Evolutionary conservation across 78 protist genomes (phyloP), one percentile per base, ranked within the genome.

Genomic region (Blattamonas nauphoetae): DNA sequence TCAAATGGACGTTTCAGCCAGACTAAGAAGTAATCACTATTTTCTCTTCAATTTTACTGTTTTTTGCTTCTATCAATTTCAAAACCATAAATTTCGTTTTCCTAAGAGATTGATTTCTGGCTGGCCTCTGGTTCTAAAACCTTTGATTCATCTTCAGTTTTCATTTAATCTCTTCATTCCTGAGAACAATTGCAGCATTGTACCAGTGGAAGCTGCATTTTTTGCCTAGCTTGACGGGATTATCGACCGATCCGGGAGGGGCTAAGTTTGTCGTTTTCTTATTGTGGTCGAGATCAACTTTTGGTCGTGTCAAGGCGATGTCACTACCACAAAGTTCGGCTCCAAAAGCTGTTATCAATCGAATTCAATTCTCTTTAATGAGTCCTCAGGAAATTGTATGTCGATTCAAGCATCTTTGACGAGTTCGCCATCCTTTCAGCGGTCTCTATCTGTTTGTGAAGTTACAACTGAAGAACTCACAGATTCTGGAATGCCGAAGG

Each of bases 401-500:
- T 79, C 35, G n/a, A 32, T 6, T 79, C 21, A 35, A 5, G 32
- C 33, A 32, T 35, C 29, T 33, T 79, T 32, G 44, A 6, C 5
- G 33, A 55, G 21, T 55, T 29, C 11, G 21, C 71, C 33, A 6
- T 35, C 38, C 5, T 4, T 29, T 1, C 2, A 3, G 88, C 43
- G 2, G 1, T 38, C 45, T 43, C 1, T 85, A 77, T 43, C 95
- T 0, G 95, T 89, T 32, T 43, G 86, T 43, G 83, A 91, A n/a
- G 42, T 93, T 34, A 11, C 0, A 1, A 0, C 86, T 1, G 89
- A 90, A 45, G 91, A 92, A 78, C 82, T 91, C 3, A 86, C 79
- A 42, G 95, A 90, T 41, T 81, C 90, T 34, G 97, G 97, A 1
- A 11, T 46, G 29, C 98, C 97, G n/a, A 89, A 93, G 64, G 38